phyloP scores from a whole-genome alignment of 768 basidiomycete genomes.

The Mrakia gelida region DNA sequence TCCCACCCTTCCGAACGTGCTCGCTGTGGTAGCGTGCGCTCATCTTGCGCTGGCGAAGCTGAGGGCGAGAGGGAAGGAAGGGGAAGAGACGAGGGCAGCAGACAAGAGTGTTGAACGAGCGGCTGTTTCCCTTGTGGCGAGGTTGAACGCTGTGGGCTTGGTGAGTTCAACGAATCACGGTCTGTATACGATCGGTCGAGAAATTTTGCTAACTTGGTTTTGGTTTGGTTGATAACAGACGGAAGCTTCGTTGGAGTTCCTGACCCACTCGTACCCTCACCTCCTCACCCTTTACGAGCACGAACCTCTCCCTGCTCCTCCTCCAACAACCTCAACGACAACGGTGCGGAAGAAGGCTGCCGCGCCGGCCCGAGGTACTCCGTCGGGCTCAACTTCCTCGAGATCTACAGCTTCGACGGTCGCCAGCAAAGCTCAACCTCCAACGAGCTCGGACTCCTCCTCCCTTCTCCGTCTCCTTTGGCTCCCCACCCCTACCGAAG shows the following conservation, averaged over 20 bases:
- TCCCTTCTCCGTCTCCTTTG: background rate
- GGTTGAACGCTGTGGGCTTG: constrained; percentile 2
- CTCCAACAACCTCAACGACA: background rate
- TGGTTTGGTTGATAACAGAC: background rate
- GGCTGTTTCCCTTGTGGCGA: background rate
- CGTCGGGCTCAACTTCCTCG: background rate
- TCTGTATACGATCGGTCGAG: background rate
- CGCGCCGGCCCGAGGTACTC: background rate
- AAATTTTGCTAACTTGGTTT: no score
- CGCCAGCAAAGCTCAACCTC: background rate
- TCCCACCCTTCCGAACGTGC: constrained; percentile 9
- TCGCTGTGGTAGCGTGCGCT: background rate
- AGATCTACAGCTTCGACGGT: background rate
- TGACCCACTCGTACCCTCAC: background rate
- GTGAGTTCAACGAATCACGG: background rate
- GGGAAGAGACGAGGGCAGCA: background rate
- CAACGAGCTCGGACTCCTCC: background rate
- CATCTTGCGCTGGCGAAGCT: constrained; percentile 11
- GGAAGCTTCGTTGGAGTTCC: background rate
- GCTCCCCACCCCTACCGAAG: background rate
- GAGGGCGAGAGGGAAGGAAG: background rate
- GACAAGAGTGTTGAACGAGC: background rate
- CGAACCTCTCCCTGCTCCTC: background rate
- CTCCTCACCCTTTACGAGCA: constrained; percentile 6
- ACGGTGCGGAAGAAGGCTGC: background rate